phyloP scores from a whole-genome alignment of 805 yeast species.

The Candida insectalens region DNA sequence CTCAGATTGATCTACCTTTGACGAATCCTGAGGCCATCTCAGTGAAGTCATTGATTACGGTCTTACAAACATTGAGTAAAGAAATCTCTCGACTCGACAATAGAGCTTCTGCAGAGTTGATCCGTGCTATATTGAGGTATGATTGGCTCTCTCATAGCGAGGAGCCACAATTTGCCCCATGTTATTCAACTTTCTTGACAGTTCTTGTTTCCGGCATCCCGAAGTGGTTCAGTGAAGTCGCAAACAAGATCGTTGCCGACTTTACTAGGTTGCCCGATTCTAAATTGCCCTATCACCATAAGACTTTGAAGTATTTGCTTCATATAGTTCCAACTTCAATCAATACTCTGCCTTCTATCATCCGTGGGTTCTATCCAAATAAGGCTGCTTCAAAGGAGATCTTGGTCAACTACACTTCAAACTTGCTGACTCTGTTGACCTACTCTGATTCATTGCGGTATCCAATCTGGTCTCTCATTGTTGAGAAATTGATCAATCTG shows the following conservation, averaged over 20 bases:
- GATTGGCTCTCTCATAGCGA: conserved; percentile 48
- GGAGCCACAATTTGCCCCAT: conserved; percentile 29
- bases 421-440: conserved; percentile 46
- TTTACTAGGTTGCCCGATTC: conserved; percentile 28
- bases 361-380: conserved; percentile 67
- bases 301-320: conserved; percentile 52
- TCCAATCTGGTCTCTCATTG: conserved; percentile 68
- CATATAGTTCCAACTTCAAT: conserved; percentile 76
- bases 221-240: conserved; percentile 83
- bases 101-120: conserved; percentile 38
- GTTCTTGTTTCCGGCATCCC: conserved; percentile 82
- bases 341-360: conserved; percentile 45
- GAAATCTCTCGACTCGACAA: conserved; percentile 64
- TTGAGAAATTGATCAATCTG: conserved; percentile 73
- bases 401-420: conserved; percentile 54
- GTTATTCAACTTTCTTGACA: conserved; percentile 62
- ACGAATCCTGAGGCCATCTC: conserved; percentile 46
- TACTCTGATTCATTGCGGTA: conserved; percentile 73
- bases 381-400: conserved; percentile 50
- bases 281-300: conserved; percentile 42
- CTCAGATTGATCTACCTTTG: conserved; percentile 46
- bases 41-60: conserved; percentile 38
- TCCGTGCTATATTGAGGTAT: conserved; percentile 52
- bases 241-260: conserved; percentile 53
- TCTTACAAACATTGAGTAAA: conserved; percentile 49